Evolutionary conservation across 192 early-diverging fungal genomes (phyloP).

Genomic region (Phycomyces blakesleeanus): DNA sequence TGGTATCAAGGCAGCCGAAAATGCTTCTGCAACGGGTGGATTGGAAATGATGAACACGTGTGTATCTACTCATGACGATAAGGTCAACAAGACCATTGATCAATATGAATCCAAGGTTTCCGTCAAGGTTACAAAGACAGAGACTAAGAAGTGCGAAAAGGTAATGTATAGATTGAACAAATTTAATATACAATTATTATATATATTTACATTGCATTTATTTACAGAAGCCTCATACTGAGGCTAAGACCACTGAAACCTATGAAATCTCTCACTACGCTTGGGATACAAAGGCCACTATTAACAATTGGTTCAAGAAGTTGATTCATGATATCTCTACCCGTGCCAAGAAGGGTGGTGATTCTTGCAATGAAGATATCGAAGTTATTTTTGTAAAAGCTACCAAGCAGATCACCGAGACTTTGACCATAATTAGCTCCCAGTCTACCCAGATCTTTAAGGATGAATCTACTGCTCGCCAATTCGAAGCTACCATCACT

Average conservation of each 20-base stretch:
- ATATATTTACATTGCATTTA: too few species aligned
- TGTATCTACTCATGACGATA: constrained; percentile 8
- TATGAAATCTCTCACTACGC: background rate
- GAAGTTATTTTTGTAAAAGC: constrained; percentile 7
- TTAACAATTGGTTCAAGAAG: constrained; percentile 13
- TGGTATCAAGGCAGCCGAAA: background rate
- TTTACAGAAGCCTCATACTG: constrained; percentile 1
- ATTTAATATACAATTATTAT: background rate
- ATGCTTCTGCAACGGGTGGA: constrained; percentile 1
- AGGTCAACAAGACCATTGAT: constrained; percentile 9
- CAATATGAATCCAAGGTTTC: constrained; percentile 9
- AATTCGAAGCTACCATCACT: constrained; percentile 8
- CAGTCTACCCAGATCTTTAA: background rate
- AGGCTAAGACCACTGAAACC: background rate
- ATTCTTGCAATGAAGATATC: constrained; percentile 6
- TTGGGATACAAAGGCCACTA: constrained; percentile 8
- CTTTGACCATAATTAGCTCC: background rate
- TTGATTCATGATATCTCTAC: constrained; percentile 11
- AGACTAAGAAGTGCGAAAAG: constrained; percentile 10
- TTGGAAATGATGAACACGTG: constrained; percentile 17
- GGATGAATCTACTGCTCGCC: constrained; percentile 6
- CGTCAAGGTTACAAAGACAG: background rate
- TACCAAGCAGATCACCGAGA: constrained; percentile 3
- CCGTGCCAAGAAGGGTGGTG: constrained; percentile 21
- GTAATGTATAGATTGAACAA: background rate